Evolutionary conservation across 257 asterid species (phyloP), one percentile per base, ranked within the genome.

Genomic region (Nicotiana benthamiana): DNA sequence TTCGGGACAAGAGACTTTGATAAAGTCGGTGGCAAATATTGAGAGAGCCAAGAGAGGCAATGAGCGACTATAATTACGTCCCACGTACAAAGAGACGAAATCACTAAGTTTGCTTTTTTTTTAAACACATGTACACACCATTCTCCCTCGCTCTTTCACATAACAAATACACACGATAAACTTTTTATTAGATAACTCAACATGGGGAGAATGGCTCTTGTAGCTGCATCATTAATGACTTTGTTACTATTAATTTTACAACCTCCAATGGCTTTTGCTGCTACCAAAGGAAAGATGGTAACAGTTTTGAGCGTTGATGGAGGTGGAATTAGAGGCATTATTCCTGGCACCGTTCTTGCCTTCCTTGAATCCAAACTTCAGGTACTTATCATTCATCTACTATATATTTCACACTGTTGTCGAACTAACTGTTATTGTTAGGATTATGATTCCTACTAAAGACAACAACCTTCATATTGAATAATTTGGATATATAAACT

Each of bases 321-420:
- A 6, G 96, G 96, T 59, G 96, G 96, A 53, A 64, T 91, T 6
- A 82, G 96, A 82, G 96, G 96, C 67, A 84, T 91, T 13, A 91
- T 91, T 54, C 92, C 90, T 0, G 89, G 86, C 32, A 86, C 86
- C 75, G 80, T 88, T 22, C 85, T 90, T 5, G 86, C 80, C 80
- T 34, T 81, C 81, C 87, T 91, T 22, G 96, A 91, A 83, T 77
- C 92, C 82, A 91, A 90, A 80, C 90, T 91, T 18, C 94, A 90
- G 89, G 93, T 85, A 60, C 20, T 57, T 53, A 17, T 53, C 20
- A 53, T 16, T 53, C 22, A 53, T 53, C 32, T 68, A 0, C 32
- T 68, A n/a, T 67, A 36, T 68, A 36, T 34, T 34, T 34, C 6
- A 34, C 9, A 1, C 32, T 28, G 32, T 28, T 28, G 32, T 28